These are phyloP conservation scores for Nepenthes gracilis DNA, from an alignment of 148 eudicot species.

Conservation along the genomic window DNA sequence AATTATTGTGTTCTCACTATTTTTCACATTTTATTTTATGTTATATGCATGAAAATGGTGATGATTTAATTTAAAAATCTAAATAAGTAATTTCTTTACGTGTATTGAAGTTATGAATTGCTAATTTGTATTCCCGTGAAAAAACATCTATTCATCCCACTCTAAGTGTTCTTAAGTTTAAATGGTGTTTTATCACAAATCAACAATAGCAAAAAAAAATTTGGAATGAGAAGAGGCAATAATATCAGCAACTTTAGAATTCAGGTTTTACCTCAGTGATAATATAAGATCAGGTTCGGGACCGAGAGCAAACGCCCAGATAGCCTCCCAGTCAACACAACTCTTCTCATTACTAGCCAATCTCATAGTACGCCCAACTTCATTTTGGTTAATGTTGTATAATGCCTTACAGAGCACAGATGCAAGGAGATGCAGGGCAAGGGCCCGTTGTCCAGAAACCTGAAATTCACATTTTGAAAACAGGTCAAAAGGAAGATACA, in stretches of 20 bases:
- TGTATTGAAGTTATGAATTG: no score
- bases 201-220: no score
- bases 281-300: slow-evolving; percentile 96
- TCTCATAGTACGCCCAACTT: slow-evolving; percentile 19
- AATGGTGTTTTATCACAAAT: no score
- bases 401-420: slow-evolving; percentile 56
- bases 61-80: no score
- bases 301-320: slow-evolving; percentile 94
- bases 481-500: slow-evolving; percentile 1
- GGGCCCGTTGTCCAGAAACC: slow-evolving; percentile 82
- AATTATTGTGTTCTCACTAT: no score
- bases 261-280: slow-evolving; percentile 46
- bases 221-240: neutral
- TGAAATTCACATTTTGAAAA: slow-evolving; percentile 19
- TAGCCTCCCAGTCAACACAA: slow-evolving; percentile 67
- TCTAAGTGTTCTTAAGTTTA: no score
- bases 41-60: no score
- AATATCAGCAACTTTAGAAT: slow-evolving; percentile 2
- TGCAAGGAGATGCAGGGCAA: slow-evolving; percentile 79
- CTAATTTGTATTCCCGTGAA: no score
- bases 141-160: no score
- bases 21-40: no score
- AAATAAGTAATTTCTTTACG: no score
- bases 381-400: slow-evolving; percentile 27
- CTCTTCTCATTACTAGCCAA: slow-evolving; percentile 9